Base-by-base conservation (phyloP, 352 stramenopile species). In the Phytophthora colocasiae region DNA sequence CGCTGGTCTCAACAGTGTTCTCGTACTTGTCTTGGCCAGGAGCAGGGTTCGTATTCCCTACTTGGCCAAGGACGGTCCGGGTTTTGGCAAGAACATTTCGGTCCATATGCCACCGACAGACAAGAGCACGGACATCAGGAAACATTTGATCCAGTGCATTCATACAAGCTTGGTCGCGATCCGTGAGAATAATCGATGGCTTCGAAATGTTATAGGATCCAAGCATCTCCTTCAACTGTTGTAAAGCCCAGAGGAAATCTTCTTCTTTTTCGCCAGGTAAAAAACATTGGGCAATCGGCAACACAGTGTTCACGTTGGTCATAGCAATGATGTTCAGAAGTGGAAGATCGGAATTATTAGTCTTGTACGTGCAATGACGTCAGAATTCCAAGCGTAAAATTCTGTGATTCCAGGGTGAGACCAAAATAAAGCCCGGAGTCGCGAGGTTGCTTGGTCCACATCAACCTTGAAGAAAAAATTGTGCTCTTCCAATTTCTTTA, bases 81-180 rank as follows among this genome's bases (percentile, higher is more conserved):
- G 59, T 38, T 8, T 67, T 57, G 0, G 44, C 36, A 2, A 62
- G 26, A 1, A 60, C 47, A 15, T 70, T 64, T 2, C 62, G 53
- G 50, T 70, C 55, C 53, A 70, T 70, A 22, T 70, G 62, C 27
- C 62, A 70, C 4, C 54, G 47, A 10, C 52, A 64, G 6, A 70
- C 34, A 1, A 60, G 12, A 6, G 36, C n/a, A n/a, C n/a, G n/a
- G n/a, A n/a, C n/a, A n/a, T n/a, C n/a, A n/a, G n/a, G n/a, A n/a
- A n/a, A n/a, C n/a, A n/a, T n/a, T n/a, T n/a, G n/a, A n/a, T n/a
- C n/a, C n/a, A n/a, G n/a, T n/a, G n/a, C n/a, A n/a, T n/a, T n/a
- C n/a, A n/a, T n/a, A n/a, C n/a, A n/a, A n/a, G n/a, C n/a, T n/a
- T n/a, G n/a, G n/a, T n/a, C n/a, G n/a, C n/a, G n/a, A n/a, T n/a